phyloP scores from a whole-genome alignment of 2,329 filamentous ascomycete genomes.

The Epichloe hybrida region DNA sequence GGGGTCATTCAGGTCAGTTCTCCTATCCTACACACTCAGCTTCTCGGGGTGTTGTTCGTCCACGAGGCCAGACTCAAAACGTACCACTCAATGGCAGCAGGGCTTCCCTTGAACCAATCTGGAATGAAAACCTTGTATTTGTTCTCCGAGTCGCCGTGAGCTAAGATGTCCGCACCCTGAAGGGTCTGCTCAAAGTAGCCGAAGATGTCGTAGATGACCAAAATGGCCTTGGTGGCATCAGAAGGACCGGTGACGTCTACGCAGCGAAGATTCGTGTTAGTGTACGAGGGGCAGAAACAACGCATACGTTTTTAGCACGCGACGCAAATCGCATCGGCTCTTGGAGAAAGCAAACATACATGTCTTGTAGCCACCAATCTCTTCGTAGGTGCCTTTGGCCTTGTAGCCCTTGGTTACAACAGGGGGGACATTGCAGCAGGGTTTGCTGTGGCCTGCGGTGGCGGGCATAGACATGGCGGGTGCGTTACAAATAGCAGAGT shows the following conservation, averaged over 20 bases:
- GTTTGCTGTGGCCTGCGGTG: slow-evolving; percentile 38
- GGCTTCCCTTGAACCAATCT: slow-evolving; percentile 75
- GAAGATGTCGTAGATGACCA: slow-evolving; percentile 54
- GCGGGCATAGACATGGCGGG: slow-evolving; percentile 36
- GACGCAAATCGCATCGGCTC: neutral
- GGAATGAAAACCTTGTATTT: slow-evolving; percentile 83
- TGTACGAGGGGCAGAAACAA: neutral
- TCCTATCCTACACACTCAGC: neutral
- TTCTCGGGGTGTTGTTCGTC: neutral
- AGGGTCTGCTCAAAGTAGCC: slow-evolving; percentile 58
- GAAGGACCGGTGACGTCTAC: slow-evolving; percentile 34
- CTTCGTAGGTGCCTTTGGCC: slow-evolving; percentile 41
- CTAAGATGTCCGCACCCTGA: slow-evolving; percentile 56
- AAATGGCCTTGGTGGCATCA: slow-evolving; percentile 41
- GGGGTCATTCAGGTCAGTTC: neutral
- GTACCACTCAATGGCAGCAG: slow-evolving; percentile 40
- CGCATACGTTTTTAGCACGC: neutral
- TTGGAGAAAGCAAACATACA: slow-evolving; percentile 16
- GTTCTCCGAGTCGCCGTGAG: slow-evolving; percentile 38
- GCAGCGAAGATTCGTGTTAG: neutral
- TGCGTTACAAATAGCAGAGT: neutral
- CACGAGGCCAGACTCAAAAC: slow-evolving; percentile 1
- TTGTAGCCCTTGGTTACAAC: slow-evolving; percentile 42
- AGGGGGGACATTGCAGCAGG: slow-evolving; percentile 46
- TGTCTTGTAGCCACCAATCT: slow-evolving; percentile 41